A percentile compares a stretch with the other conserved stretches of the same genome.
These are phyloP conservation scores for Phyllosticta citriasiana DNA, from an alignment of 2,329 filamentous ascomycete species.

Conservation along the genomic window DNA sequence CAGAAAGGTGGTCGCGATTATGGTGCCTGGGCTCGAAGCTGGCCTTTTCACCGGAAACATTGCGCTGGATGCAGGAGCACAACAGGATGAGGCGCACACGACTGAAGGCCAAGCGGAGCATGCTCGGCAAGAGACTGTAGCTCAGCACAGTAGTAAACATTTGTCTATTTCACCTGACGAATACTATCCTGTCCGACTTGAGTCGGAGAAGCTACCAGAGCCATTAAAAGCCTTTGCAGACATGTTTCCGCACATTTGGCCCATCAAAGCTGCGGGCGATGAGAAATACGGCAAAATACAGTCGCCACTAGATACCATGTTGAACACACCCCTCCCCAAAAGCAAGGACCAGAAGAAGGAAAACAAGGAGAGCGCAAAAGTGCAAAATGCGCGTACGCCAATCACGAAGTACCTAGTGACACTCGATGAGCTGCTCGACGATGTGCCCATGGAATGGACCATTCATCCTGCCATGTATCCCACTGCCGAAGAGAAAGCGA, in stretches of 20 bases:
- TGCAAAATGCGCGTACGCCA: conserved; percentile 61
- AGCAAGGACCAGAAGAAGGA: conserved; percentile 58
- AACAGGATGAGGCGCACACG: background rate
- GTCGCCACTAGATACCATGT: conserved; percentile 76
- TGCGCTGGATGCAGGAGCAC: conserved; percentile 15
- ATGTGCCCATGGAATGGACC: conserved; percentile 58
- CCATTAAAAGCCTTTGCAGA: conserved; percentile 55
- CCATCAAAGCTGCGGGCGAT: conserved; percentile 77
- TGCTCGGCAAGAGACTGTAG: conserved; percentile 12
- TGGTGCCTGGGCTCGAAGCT: conserved; percentile 85
- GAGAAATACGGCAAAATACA: conserved; percentile 70
- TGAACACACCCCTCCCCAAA: conserved; percentile 64
- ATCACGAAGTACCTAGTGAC: conserved; percentile 70
- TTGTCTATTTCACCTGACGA: conserved; percentile 36
- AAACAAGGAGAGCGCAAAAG: conserved; percentile 40
- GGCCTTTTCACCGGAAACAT: conserved; percentile 69
- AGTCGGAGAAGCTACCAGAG: conserved; percentile 30
- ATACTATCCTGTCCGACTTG: conserved; percentile 39
- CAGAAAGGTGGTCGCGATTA: conserved; percentile 72
- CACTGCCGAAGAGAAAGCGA: conserved; percentile 44
- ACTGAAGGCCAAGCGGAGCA: conserved; percentile 1
- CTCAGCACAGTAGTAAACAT: conserved; percentile 14
- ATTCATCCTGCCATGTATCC: conserved; percentile 68
- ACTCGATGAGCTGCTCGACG: conserved; percentile 61
- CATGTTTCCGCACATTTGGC: conserved; percentile 85